These are phyloP conservation scores for Cercospora citrullina DNA, from an alignment of 2,329 filamentous ascomycete genomes.

Conservation along the genomic window DNA sequence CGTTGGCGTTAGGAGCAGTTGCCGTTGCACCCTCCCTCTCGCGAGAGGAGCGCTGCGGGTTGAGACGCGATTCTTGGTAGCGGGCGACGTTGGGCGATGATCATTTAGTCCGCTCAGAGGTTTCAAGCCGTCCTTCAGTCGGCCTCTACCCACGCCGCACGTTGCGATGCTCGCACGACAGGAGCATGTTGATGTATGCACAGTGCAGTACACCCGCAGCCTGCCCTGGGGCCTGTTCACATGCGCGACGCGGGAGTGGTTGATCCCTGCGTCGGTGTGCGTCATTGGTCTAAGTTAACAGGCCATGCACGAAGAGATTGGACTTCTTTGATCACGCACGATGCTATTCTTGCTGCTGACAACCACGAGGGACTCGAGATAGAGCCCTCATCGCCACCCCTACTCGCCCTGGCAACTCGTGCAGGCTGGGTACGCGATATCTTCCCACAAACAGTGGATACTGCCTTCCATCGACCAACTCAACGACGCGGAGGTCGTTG, in stretches of 20 bases:
- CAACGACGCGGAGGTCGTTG: neutral
- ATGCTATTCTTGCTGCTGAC: neutral
- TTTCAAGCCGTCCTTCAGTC: neutral
- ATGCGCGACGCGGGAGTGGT: neutral
- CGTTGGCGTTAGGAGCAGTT: slow-evolving; percentile 1
- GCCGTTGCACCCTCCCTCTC: neutral
- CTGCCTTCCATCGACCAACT: neutral
- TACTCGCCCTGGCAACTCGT: neutral
- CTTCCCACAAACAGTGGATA: neutral
- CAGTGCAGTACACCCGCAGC: neutral
- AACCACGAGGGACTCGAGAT: neutral
- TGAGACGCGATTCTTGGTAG: slow-evolving; percentile 1
- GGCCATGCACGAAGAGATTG: neutral
- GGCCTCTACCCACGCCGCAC: neutral
- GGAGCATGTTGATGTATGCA: neutral
- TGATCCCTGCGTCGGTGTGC: neutral
- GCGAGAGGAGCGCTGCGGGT: neutral
- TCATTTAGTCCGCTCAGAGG: neutral
- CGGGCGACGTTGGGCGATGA: slow-evolving; percentile 1
- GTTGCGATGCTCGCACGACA: neutral
- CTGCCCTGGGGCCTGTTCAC: slow-evolving; percentile 1
- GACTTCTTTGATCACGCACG: neutral
- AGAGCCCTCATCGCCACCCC: neutral
- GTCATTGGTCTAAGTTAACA: slow-evolving; percentile 3
- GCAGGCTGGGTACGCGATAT: neutral